Evolutionary conservation across 805 yeast species (phyloP), one percentile per base, ranked within the genome.

Genomic region (Alloascoidea hylecoeti): DNA sequence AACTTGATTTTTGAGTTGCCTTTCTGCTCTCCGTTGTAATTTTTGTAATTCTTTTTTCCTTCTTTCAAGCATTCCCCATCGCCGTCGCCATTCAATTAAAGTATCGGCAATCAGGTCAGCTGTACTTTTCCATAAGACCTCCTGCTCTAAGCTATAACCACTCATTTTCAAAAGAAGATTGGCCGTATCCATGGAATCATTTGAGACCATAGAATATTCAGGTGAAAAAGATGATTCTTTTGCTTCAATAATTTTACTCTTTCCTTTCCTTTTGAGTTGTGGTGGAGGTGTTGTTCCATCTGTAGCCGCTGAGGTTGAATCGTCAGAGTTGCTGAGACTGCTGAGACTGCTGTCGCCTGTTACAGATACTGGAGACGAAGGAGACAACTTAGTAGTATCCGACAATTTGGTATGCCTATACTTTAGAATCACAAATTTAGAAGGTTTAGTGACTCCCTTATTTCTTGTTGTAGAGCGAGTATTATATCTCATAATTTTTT

Each of bases 271-370:
- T n/a, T 9, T 9, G 30, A 9, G 30, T n/a, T 9, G 30, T 23
- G 30, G n/a, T 23, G 30, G 30, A 23, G 30, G 30, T 23, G 30
- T 23, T 23, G 30, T 23, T 23, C 30, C 13, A n/a, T 23, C 30
- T 9, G 30, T 23, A n/a, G 13, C 30, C 30, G 30, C 9, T 9
- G 9, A 9, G 13, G 30, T 9, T 9, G 9, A 9, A n/a, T 23
- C 30, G 13, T 23, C 30, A n/a, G 30, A 23, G 30, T 23, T 23
- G 30, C n/a, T 23, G n/a, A 9, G 9, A 9, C 13, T 23, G n/a
- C 30, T 23, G n/a, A n/a, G n/a, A n/a, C n/a, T n/a, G n/a, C n/a
- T n/a, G n/a, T n/a, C n/a, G n/a, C n/a, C 30, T 23, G 30, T 9
- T 23, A n/a, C 30, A n/a, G 30, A 23, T n/a, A 23, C 13, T 9